Evolutionary conservation across 768 basidiomycete genomes (phyloP).

Genomic region (Pseudohyphozyma bogoriensis): DNA sequence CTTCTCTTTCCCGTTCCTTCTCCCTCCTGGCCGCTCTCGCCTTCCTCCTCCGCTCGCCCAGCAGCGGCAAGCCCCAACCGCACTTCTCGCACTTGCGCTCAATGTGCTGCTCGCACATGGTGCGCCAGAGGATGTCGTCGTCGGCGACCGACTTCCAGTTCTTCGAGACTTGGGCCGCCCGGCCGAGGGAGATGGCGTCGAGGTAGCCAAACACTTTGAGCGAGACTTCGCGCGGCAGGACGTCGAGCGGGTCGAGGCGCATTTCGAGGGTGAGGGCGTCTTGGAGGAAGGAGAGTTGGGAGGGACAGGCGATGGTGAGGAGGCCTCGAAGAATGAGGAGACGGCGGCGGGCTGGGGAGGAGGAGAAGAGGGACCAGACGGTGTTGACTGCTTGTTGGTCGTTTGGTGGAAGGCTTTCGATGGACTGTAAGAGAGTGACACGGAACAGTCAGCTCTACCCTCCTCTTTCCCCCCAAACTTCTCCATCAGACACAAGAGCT

Average conservation of each 20-base stretch:
- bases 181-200: constrained; percentile 69
- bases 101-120: constrained; percentile 97
- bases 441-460: too few relatives aligned
- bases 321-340: constrained; percentile 92
- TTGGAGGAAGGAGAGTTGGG: constrained; percentile 88
- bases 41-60: constrained; percentile 57
- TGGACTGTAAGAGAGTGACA: constrained; percentile 56
- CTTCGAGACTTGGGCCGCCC: constrained; percentile 77
- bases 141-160: constrained; percentile 81
- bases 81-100: constrained; percentile 93
- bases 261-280: constrained; percentile 85
- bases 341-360: constrained; percentile 78
- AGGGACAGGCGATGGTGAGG: constrained; percentile 98
- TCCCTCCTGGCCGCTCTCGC: constrained; percentile 21
- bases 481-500: constrained; percentile 33
- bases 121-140: constrained; percentile 88
- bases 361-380: constrained; percentile 94
- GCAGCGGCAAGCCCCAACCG: constrained; percentile 89
- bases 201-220: constrained; percentile 81
- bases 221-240: constrained; percentile 83
- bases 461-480: too few relatives aligned
- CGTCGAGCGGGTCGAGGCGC: constrained; percentile 84
- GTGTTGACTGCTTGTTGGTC: constrained; percentile 81
- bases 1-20: constrained; percentile 7
- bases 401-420: constrained; percentile 69